Percentiles rank a stretch among this genome's conserved stretches.
Conservation (phyloP, 2,329 filamentous ascomycete genomes). For the Orbilia blumenaviensis region DNA sequence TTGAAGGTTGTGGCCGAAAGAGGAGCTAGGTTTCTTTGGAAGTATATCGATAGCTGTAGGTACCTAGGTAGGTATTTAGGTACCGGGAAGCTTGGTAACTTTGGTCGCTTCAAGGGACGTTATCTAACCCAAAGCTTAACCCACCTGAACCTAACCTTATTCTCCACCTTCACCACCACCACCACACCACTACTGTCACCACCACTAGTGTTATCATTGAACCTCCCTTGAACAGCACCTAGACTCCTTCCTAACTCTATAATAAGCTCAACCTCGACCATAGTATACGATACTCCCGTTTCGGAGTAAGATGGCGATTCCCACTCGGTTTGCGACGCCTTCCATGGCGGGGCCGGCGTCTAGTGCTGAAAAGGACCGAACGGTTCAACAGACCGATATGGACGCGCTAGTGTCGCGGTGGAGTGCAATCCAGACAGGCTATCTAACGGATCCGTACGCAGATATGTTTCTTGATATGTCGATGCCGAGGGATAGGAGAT, state of each 20-base stretch:
- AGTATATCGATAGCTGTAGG: too few relatives aligned
- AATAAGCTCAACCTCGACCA: background rate
- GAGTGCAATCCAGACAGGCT: conserved; percentile 86
- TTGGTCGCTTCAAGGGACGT: background rate
- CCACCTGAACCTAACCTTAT: background rate
- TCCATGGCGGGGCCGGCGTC: background rate
- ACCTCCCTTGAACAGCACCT: too few relatives aligned
- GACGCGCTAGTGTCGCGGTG: conserved; percentile 89
- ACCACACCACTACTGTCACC: too few relatives aligned
- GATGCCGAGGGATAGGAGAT: conserved; percentile 67
- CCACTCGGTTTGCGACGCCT: conserved; percentile 41
- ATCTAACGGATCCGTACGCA: conserved; percentile 83
- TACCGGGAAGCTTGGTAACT: too few relatives aligned
- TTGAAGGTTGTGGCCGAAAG: background rate
- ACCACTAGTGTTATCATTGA: too few relatives aligned
- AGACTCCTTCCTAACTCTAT: too few relatives aligned
- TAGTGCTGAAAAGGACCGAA: conserved; percentile 69
- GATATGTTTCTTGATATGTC: conserved; percentile 70
- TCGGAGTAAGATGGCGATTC: conserved; percentile 33
- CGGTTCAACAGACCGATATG: conserved; percentile 87
- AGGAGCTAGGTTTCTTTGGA: background rate
- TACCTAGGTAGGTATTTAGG: too few relatives aligned
- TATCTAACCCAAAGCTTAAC: background rate
- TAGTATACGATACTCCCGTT: background rate
- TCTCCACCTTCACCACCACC: background rate